Evolutionary conservation across 139 green algal species (phyloP), one percentile per base, ranked within the genome.

Genomic region (Picochlorum sp.): DNA sequence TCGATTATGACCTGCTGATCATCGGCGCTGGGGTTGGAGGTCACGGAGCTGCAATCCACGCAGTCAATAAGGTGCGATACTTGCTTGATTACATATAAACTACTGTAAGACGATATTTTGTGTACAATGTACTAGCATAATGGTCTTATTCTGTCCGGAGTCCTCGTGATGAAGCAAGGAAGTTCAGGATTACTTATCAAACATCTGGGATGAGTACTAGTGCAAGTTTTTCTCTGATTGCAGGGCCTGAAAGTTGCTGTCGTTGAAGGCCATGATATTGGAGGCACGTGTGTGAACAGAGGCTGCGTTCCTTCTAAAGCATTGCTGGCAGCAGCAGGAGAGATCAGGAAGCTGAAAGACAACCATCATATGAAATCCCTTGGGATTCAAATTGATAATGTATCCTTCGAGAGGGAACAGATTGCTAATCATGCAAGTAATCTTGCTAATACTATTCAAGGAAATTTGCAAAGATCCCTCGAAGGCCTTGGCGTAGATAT

Each of bases 261-360:
- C 30, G 82, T 99, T 32, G 93, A 99, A 78, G 88, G 89, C 30
- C 87, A 95, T 65, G 89, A 96, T 47, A 85, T 99, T 25, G 93
- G 93, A 32, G 93, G 93, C 65, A 99, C 93, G 22, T 99, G 93
- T 77, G 93, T 99, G 4, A 99, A 99, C 79, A 67, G 93, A n/a
- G 93, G 93, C 58, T 99, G 93, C 72, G 91, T 99, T 50, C 93
- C 93, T 55, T 95, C 84, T 50, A 95, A 95, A 72, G 93, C 93
- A 1, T 78, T 99, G 53, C 85, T 99, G 54, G 93, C 93, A 35
- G 93, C 95, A 3, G 87, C 88, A 10, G 94, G 91, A 31, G 76
- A 87, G 20, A 76, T 99, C 20, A 77, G 93, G 6, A 93, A 97
- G 28, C 80, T 97, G 72, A 75, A 84, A 49, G 84, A 98, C 57